A percentile compares a stretch with the other conserved stretches of the same genome.
Conservation (phyloP, 805 yeast genomes). For the Starmerella khaoyaiensis region DNA sequence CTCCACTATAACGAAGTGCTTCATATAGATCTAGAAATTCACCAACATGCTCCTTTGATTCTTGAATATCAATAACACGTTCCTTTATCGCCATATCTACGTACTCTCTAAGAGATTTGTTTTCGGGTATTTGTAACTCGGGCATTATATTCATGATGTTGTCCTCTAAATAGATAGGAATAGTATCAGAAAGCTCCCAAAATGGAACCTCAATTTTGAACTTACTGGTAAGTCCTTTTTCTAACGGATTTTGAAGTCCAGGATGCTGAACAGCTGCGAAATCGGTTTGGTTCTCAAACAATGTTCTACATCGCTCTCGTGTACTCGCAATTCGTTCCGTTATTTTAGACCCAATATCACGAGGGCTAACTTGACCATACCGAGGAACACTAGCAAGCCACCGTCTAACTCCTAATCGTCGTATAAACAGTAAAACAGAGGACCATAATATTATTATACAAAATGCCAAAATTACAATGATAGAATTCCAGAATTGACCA, state of each 20-base stretch:
- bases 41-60: constrained; percentile 14
- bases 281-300: constrained; percentile 14
- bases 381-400: constrained; percentile 67
- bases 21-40: constrained; percentile 49
- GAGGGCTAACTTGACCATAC: constrained; percentile 53
- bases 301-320: constrained; percentile 21
- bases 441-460: constrained; percentile 44
- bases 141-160: constrained; percentile 18
- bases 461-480: constrained; percentile 63
- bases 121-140: constrained; percentile 30
- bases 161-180: constrained; percentile 22
- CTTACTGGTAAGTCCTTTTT: background rate
- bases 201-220: constrained; percentile 20
- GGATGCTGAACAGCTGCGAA: constrained; percentile 14
- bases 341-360: constrained; percentile 43
- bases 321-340: constrained; percentile 32
- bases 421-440: constrained; percentile 40
- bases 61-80: constrained; percentile 18
- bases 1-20: constrained; percentile 50
- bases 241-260: constrained; percentile 21
- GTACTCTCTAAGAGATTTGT: constrained; percentile 42
- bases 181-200: constrained; percentile 22
- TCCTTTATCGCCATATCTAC: constrained; percentile 34
- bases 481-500: constrained; percentile 61
- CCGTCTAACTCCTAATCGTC: constrained; percentile 47